These are phyloP conservation scores for Moelleriella libera DNA, from an alignment of 2,329 filamentous ascomycete genomes.

Conservation along the genomic window DNA sequence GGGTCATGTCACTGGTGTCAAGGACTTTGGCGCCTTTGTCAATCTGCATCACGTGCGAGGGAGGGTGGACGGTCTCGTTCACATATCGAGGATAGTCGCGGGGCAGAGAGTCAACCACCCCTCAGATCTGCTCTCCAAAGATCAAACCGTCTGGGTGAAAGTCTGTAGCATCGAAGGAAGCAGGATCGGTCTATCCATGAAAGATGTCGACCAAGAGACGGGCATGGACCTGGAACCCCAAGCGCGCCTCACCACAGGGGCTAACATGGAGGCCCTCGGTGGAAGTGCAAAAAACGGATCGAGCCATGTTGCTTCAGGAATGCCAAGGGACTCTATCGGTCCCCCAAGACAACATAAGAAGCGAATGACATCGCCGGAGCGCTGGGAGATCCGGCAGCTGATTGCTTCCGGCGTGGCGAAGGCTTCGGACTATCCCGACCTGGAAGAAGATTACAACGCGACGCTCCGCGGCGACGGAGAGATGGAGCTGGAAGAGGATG, in stretches of 20 bases:
- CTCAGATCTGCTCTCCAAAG: constrained; percentile 67
- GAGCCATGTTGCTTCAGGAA: constrained; percentile 23
- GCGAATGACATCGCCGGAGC: constrained; percentile 86
- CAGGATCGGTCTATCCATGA: constrained; percentile 85
- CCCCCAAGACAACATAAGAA: constrained; percentile 56
- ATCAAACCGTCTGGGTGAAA: constrained; percentile 84
- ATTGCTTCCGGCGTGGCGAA: constrained; percentile 92
- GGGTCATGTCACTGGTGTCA: constrained; percentile 79
- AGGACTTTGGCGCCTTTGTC: constrained; percentile 92
- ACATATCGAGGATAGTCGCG: constrained; percentile 78
- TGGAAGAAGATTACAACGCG: constrained; percentile 87
- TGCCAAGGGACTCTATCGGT: constrained; percentile 24
- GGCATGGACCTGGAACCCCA: constrained; percentile 74
- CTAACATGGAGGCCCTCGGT: constrained; percentile 74
- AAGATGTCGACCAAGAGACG: constrained; percentile 84
- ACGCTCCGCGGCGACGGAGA: constrained; percentile 74
- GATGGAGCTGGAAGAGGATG: constrained; percentile 87
- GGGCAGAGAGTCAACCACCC: constrained; percentile 84
- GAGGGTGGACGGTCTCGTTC: constrained; percentile 84
- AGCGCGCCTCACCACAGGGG: constrained; percentile 68
- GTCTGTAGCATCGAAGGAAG: constrained; percentile 73
- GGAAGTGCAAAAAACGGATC: constrained; percentile 45
- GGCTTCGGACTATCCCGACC: constrained; percentile 83
- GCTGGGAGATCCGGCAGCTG: constrained; percentile 94
- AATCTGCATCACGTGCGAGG: constrained; percentile 78